Base-by-base conservation (phyloP, 768 basidiomycete species). In the Mycena albidolilacea region DNA sequence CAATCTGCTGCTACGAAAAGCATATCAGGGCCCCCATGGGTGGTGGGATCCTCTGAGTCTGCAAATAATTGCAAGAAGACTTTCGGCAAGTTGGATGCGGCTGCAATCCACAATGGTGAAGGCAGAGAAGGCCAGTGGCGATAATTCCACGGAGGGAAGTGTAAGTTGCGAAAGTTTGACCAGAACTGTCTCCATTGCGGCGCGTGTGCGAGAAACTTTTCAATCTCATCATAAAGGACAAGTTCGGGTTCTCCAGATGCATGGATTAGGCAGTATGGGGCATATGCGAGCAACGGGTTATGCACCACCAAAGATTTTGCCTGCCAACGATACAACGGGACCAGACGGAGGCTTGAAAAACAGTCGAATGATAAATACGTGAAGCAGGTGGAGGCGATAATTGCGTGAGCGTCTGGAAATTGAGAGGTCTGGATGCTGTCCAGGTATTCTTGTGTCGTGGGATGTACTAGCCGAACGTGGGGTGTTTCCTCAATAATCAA, bases 171-270 rank as follows among this genome's bases (percentile, higher is more conserved):
- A 19, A 48, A 30, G 30, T 30, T 30, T 30, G 30, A 30, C 30
- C 30, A 30, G 30, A 30, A 30, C 30, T 30, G 30, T 30, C 30
- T 14, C 46, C 19, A 52, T 52, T 52, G n/a, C n/a, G n/a, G 21
- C n/a, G n/a, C 50, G 7, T 52, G 19, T n/a, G n/a, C 1, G 7
- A 52, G 50, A 23, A 52, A 23, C 21, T 21, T n/a, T 21, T 12
- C 10, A 21, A 52, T 52, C n/a, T 52, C n/a, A 9, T 52, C 50
- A 21, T 52, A 23, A 9, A 52, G 50, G 7, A 23, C 19, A 3
- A 52, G 50, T 57, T 57, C 55, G 8, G 55, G 55, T 19, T 57
- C 55, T 37, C 55, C 55, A 37, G 35, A 30, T 37, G 55, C 55
- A 37, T 57, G 55, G 7, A 37, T 37, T 7, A 57, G 35, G 21